Evolutionary conservation across 2,329 filamentous ascomycete genomes (phyloP).

Genomic region (Ceratocystis colombiana): DNA sequence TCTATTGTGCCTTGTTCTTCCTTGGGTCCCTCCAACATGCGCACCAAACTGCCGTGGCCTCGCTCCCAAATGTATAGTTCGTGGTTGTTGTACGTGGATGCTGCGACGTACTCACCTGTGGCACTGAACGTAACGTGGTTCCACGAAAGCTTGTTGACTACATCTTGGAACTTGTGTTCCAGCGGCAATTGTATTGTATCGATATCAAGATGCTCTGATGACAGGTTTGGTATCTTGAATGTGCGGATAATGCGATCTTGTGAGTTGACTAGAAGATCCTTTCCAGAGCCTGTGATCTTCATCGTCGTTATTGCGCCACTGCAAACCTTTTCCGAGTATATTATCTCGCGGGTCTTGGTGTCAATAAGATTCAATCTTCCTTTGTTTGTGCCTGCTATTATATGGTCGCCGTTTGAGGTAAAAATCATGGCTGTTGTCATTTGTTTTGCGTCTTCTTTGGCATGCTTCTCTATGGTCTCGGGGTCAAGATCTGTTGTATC

Average conservation of each 20-base stretch:
- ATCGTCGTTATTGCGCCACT: conserved; percentile 80
- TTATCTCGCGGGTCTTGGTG: conserved; percentile 64
- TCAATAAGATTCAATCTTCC: conserved; percentile 95
- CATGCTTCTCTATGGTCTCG: conserved; percentile 66
- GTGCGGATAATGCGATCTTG: conserved; percentile 93
- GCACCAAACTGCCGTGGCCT: conserved; percentile 82
- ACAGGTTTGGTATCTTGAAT: conserved; percentile 73
- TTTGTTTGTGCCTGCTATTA: conserved; percentile 87
- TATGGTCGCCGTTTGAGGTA: conserved; percentile 73
- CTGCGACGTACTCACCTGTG: conserved; percentile 89
- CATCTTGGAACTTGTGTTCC: conserved; percentile 96
- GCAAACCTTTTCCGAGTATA: conserved; percentile 83
- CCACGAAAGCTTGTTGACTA: conserved; percentile 91
- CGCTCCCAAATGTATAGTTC: conserved; percentile 98
- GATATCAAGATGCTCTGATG: conserved; percentile 58
- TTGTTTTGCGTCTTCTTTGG: conserved; percentile 85
- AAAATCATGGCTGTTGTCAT: conserved; percentile 90
- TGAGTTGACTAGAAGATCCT: conserved; percentile 82
- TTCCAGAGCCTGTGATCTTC: conserved; percentile 68
- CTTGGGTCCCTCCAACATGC: conserved; percentile 92
- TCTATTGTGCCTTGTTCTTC: conserved; percentile 95
- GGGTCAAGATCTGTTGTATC: conserved; percentile 59
- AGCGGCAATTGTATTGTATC: conserved; percentile 82
- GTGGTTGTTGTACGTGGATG: conserved; percentile 95
- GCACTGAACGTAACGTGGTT: conserved; percentile 94